Evolutionary conservation across 2,329 filamentous ascomycete genomes (phyloP).

Genomic region (Pleoardoris graminearum): DNA sequence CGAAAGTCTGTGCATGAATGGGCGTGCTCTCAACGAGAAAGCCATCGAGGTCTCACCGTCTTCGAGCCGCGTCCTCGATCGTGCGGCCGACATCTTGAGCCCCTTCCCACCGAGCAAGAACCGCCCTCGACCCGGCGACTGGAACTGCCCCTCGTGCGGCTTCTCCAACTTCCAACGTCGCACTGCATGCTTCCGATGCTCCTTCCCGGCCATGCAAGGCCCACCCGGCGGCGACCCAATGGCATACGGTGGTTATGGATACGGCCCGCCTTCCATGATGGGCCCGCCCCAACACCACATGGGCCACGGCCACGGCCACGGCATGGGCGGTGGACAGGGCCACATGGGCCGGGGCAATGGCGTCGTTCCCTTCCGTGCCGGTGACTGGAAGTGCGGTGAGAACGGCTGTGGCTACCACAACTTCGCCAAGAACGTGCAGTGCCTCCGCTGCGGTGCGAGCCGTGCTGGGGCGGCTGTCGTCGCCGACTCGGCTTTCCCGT

Average conservation of each 20-base stretch:
- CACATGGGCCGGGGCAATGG: conserved; percentile 66
- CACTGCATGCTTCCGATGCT: conserved; percentile 98
- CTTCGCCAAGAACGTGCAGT: conserved; percentile 99
- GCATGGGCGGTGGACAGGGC: conserved; percentile 20
- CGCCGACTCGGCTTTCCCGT: conserved; percentile 88
- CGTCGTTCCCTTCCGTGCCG: conserved; percentile 94
- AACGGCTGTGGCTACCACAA: conserved; percentile 98
- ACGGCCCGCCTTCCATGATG: conserved; percentile 65
- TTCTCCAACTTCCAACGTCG: conserved; percentile 99
- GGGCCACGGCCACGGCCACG: conserved; percentile 55
- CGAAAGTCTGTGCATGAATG: conserved; percentile 98
- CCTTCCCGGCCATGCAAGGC: conserved; percentile 90
- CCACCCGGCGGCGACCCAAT: conserved; percentile 71
- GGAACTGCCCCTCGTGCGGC: conserved; percentile 97
- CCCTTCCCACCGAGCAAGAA: conserved; percentile 99
- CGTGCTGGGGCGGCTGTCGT: conserved; percentile 92
- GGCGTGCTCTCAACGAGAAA: conserved; percentile 95
- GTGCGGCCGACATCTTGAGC: conserved; percentile 92
- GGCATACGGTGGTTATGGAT: conserved; percentile 59
- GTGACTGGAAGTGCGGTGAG: conserved; percentile 98
- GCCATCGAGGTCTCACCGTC: conserved; percentile 98
- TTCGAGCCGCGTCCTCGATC: conserved; percentile 93
- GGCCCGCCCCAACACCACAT: conserved; percentile 67
- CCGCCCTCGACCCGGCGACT: conserved; percentile 92
- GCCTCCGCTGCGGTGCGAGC: conserved; percentile 92